Evolutionary conservation across 2,329 filamentous ascomycete species (phyloP).

Genomic region (Aspergillus viridinutans): DNA sequence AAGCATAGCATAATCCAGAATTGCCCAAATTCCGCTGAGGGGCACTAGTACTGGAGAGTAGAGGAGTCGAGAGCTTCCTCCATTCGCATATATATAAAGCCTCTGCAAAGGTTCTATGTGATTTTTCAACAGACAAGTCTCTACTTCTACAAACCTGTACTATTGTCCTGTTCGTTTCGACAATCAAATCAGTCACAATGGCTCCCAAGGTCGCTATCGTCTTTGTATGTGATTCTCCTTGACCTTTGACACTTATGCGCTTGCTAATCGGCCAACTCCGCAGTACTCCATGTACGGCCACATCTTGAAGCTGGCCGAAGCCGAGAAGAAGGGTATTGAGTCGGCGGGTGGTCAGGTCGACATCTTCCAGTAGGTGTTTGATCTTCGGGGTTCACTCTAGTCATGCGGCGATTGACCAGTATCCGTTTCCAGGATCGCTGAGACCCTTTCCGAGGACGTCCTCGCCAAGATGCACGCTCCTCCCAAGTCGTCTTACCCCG

Average conservation of each 20-base stretch:
- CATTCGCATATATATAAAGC: background rate
- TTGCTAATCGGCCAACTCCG: constrained; percentile 7
- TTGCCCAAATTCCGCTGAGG: background rate
- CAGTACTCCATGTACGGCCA: constrained; percentile 96
- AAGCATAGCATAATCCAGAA: background rate
- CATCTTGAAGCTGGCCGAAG: constrained; percentile 76
- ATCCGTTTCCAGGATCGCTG: constrained; percentile 57
- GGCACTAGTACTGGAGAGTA: background rate
- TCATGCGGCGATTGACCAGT: constrained; percentile 7
- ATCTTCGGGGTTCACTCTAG: background rate
- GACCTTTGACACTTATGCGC: constrained; percentile 6
- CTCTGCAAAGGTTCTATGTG: background rate
- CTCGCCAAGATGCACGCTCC: constrained; percentile 89
- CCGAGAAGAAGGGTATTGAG: constrained; percentile 86
- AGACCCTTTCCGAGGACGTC: constrained; percentile 82
- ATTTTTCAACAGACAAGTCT: background rate
- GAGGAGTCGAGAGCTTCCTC: background rate
- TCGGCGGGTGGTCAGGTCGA: constrained; percentile 77
- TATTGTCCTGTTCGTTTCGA: background rate
- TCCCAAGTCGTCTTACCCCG: constrained; percentile 63
- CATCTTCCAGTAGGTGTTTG: constrained; percentile 65
- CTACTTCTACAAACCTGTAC: background rate
- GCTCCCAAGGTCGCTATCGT: constrained; percentile 89
- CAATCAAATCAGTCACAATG: constrained; percentile 53
- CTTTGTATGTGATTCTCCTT: constrained; percentile 58